phyloP scores from a whole-genome alignment of 2,329 filamentous ascomycete genomes.

The Colletotrichum kahawae region DNA sequence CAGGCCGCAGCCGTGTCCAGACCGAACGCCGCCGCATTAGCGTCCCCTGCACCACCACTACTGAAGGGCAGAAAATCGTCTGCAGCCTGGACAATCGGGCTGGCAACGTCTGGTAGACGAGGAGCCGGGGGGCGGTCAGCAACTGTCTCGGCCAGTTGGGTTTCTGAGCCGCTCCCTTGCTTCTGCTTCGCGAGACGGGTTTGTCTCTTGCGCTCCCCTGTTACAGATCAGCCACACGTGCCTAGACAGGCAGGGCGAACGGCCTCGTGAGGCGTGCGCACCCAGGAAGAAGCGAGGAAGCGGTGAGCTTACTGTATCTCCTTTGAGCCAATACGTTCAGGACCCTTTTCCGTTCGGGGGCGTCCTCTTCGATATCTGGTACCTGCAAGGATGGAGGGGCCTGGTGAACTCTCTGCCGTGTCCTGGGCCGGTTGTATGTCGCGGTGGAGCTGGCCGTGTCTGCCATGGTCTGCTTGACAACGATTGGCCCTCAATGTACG shows the following conservation, averaged over 20 bases:
- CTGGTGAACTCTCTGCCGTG: conserved; percentile 46
- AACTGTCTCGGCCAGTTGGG: background rate
- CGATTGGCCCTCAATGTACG: background rate
- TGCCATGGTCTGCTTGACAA: background rate
- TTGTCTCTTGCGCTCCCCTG: conserved; percentile 33
- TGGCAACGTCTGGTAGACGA: background rate
- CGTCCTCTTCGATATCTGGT: conserved; percentile 54
- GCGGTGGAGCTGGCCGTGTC: background rate
- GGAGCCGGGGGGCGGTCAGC: background rate
- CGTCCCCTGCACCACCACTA: background rate
- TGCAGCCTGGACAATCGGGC: background rate
- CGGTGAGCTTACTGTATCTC: conserved; percentile 48
- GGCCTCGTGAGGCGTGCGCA: background rate
- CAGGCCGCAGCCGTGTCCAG: background rate
- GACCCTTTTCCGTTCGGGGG: conserved; percentile 57
- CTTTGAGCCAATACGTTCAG: conserved; percentile 60
- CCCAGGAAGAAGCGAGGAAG: background rate
- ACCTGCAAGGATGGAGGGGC: conserved; percentile 44
- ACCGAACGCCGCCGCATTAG: conserved; percentile 1
- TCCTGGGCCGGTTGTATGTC: conserved; percentile 5
- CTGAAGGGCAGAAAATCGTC: background rate
- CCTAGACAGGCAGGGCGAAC: background rate
- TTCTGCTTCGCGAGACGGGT: conserved; percentile 2
- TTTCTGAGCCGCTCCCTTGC: background rate
- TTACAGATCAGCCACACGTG: background rate